Evolutionary conservation across 2,329 filamentous ascomycete genomes (phyloP).

Genomic region (Aspergillus nomiae): DNA sequence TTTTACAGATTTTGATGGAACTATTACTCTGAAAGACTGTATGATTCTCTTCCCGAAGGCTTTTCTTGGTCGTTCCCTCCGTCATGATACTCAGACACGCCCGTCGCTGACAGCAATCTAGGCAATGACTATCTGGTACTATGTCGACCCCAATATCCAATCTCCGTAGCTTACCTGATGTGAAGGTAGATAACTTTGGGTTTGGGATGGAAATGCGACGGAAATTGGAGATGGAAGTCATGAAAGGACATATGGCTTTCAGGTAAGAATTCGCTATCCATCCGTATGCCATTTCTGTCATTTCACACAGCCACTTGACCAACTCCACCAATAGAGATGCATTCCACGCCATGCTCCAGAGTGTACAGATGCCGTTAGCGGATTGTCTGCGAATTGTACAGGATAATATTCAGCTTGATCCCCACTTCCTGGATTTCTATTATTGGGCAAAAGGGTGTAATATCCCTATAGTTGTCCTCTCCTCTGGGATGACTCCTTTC

Average conservation of each 20-base stretch:
- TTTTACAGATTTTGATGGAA: conserved; percentile 10
- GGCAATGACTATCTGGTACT: conserved; percentile 5
- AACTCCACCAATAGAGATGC: neutral
- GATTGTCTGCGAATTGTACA: conserved; percentile 53
- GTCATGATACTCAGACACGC: neutral
- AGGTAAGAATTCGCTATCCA: neutral
- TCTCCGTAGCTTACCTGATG: neutral
- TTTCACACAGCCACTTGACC: neutral
- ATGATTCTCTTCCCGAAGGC: neutral
- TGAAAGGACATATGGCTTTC: conserved; percentile 1
- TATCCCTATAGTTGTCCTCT: conserved; percentile 83
- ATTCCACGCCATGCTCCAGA: conserved; percentile 6
- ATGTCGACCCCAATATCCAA: neutral
- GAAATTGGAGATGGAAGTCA: neutral
- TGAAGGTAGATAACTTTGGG: conserved; percentile 6
- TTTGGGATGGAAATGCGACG: conserved; percentile 1
- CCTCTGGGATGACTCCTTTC: conserved; percentile 82
- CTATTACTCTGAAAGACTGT: conserved; percentile 8
- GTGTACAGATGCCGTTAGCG: conserved; percentile 1
- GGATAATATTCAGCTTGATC: conserved; percentile 78
- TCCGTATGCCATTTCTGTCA: neutral
- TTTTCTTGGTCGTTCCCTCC: neutral
- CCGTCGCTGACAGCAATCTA: neutral
- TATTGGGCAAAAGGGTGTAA: conserved; percentile 72
- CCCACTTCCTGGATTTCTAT: conserved; percentile 78